phyloP scores from a whole-genome alignment of 192 early-diverging fungal genomes.

The Fimicolochytrium jonesii region DNA sequence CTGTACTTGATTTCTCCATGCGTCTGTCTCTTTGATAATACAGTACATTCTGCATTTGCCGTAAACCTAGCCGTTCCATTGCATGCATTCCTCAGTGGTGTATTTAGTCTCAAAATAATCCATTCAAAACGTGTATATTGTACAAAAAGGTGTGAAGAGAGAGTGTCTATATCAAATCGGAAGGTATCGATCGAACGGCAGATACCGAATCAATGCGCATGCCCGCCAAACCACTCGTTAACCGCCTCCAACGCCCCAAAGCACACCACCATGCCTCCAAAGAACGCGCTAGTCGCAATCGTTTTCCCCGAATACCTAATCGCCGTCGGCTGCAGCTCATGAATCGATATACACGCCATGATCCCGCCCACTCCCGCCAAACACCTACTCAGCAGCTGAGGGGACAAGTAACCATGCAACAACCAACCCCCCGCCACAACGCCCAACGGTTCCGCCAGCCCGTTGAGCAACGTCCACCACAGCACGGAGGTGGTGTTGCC shows the following conservation, averaged over 20 bases:
- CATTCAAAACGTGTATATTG: too few species aligned
- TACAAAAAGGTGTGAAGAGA: too few species aligned
- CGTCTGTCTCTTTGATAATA: too few species aligned
- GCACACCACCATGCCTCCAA: conserved; percentile 44
- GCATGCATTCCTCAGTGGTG: too few species aligned
- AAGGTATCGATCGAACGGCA: too few species aligned
- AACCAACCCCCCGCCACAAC: conserved; percentile 39
- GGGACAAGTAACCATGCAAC: conserved; percentile 31
- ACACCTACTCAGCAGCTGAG: conserved; percentile 34
- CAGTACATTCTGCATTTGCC: too few species aligned
- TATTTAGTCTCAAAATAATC: too few species aligned
- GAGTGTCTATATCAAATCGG: too few species aligned
- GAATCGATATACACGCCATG: conserved; percentile 52
- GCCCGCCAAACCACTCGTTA: conserved; percentile 35
- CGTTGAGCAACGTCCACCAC: conserved; percentile 47
- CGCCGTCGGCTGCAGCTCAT: conserved; percentile 49
- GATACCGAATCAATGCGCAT: conserved; percentile 14
- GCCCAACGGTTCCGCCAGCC: conserved; percentile 47
- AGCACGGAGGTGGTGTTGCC: conserved; percentile 33
- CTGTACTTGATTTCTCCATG: too few species aligned
- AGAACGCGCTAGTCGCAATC: conserved; percentile 34
- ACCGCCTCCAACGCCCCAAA: conserved; percentile 43
- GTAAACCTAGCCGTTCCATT: too few species aligned
- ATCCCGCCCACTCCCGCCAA: conserved; percentile 47
- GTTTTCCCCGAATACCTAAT: conserved; percentile 45